Base-by-base conservation (phyloP, 2,329 filamentous ascomycete species). In the Botrytis deweyae region DNA sequence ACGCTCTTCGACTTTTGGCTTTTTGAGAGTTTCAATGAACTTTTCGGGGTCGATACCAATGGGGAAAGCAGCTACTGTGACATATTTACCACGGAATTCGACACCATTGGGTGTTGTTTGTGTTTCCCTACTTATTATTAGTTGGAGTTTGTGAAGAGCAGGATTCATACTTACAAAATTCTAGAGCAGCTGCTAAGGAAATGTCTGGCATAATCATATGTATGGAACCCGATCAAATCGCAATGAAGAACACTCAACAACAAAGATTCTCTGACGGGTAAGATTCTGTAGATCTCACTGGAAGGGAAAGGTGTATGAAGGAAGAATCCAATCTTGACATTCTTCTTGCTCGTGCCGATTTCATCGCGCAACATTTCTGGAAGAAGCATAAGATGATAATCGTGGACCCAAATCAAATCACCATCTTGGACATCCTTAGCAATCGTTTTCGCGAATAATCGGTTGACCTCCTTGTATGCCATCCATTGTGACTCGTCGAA, bases 31-130 rank as follows among this genome's bases (percentile, higher is more conserved):
- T 77, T 97, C 93, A 75, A 94, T 90, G 81, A 98, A 98, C 82
- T 98, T 98, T 72, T 98, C 95, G 0, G 96, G 95, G 77, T 98
- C 95, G 81, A 99, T 99, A 74, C 96, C 96, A 75, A 99, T 99
- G 2, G 96, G 96, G 83, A 98, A 99, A 2, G 96, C 95, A 74
- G 95, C 95, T 58, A 98, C 94, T 0, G 93, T 94, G 74, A 98
- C 91, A 74, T 95, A 92, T 81, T 93, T 94, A 77, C 93, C 93
- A 76, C 95, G 90, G 84, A 94, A 97, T 74, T 97, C 93, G 76
- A 98, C 94, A 20, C 95, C 94, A 80, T 97, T 98, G 0, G 95
- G 95, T 1, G 94, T 97, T 1, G 95, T 98, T 1, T 89, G 85
- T 1, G 92, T 89, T 76, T 88, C 89, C 63, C 87, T 88, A 70